These are phyloP conservation scores for Sphaerobolus stellatus DNA, from an alignment of 1,284 basidiomycete species.

Conservation along the genomic window DNA sequence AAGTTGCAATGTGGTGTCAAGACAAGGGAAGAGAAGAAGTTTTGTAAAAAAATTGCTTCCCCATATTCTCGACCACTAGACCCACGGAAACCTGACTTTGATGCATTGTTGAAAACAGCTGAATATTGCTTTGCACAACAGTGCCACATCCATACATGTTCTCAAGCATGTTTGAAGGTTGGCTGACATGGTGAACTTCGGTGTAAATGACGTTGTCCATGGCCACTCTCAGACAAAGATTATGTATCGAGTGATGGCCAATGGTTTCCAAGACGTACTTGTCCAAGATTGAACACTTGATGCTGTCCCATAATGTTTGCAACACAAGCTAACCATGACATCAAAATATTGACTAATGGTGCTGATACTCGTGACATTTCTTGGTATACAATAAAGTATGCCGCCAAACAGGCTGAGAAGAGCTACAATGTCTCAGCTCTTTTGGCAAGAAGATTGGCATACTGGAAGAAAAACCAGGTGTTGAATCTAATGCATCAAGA, in stretches of 20 bases:
- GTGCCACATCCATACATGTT: conserved; percentile 34
- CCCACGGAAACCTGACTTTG: conserved; percentile 14
- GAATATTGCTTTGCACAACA: conserved; percentile 21
- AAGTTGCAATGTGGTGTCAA: too few species aligned
- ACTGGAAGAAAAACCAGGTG: too few species aligned
- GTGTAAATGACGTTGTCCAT: conserved; percentile 41
- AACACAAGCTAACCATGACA: conserved; percentile 34
- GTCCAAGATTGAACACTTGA: conserved; percentile 30
- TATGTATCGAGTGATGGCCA: conserved; percentile 22
- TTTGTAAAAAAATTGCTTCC: conserved; percentile 21
- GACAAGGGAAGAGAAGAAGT: conserved; percentile 11
- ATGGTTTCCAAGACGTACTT: conserved; percentile 23
- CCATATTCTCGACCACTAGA: conserved; percentile 23
- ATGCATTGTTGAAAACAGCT: conserved; percentile 2
- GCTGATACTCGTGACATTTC: conserved; percentile 24
- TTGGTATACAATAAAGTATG: conserved; percentile 33
- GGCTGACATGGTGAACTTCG: conserved; percentile 18
- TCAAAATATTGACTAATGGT: conserved; percentile 35
- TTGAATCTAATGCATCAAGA: too few species aligned
- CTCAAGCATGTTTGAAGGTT: conserved; percentile 22
- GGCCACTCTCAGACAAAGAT: conserved; percentile 17
- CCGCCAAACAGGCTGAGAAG: conserved; percentile 20
- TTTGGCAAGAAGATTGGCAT: background rate
- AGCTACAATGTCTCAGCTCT: conserved; percentile 23
- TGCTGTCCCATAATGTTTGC: conserved; percentile 24